A percentile compares a stretch with the other conserved stretches of the same genome.
phyloP scores from a whole-genome alignment of 495 filamentous ascomycete genomes.

The Cenococcum geophilum region DNA sequence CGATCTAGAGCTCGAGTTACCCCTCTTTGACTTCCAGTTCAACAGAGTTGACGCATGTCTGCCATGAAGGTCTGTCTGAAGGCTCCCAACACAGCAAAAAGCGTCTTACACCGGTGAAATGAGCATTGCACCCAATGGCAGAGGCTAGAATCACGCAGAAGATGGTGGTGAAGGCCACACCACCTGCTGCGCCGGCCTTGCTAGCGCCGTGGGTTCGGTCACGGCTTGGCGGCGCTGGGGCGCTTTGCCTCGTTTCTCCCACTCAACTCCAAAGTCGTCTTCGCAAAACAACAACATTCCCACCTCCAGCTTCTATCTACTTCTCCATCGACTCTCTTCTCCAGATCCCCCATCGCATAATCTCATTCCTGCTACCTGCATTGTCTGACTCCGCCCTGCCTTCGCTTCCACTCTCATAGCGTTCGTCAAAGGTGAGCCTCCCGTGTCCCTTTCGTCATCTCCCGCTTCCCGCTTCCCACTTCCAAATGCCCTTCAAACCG shows the following conservation, averaged over 20 bases:
- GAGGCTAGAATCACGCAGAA: no score
- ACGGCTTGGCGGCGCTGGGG: neutral
- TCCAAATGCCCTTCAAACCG: neutral
- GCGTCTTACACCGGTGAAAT: no score
- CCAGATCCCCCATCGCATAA: neutral
- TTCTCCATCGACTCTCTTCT: neutral
- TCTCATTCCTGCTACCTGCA: neutral
- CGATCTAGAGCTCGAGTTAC: no score
- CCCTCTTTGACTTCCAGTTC: no score
- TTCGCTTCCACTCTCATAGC: neutral
- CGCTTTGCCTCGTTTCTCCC: neutral
- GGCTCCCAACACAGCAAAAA: no score
- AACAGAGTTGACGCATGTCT: no score
- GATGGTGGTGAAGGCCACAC: no score
- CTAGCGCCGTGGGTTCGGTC: neutral
- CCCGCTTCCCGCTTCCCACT: neutral
- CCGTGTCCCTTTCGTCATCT: conserved; percentile 5
- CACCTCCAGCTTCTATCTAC: neutral
- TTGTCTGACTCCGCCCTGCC: neutral
- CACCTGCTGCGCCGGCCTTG: no score
- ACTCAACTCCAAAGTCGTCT: neutral
- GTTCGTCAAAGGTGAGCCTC: neutral
- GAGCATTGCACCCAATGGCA: no score
- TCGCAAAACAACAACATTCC: neutral
- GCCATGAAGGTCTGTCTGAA: no score